Evolutionary conservation across 1,284 basidiomycete genomes (phyloP).

Genomic region (Apiotrichum montevideense): DNA sequence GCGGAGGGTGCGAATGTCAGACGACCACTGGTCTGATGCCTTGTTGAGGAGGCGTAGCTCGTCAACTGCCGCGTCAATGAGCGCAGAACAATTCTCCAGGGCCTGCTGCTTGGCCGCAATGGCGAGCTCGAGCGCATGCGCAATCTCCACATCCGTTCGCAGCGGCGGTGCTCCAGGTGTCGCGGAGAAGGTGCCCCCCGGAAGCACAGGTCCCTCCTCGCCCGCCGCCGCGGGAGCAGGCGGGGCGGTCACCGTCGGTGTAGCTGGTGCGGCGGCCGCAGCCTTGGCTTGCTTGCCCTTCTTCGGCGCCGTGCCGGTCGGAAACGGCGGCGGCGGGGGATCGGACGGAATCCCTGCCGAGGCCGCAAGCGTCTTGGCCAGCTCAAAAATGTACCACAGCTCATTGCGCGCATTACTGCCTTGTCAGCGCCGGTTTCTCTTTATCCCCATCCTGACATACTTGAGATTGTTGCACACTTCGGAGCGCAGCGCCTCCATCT

Average conservation of each 20-base stretch:
- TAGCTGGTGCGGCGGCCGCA: background rate
- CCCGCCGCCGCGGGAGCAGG: background rate
- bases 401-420: constrained; percentile 38
- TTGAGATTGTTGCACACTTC: constrained; percentile 34
- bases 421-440: background rate
- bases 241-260: background rate
- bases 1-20: constrained; percentile 25
- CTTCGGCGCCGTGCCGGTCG: constrained; percentile 1
- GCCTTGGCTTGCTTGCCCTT: constrained; percentile 6
- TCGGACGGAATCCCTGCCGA: constrained; percentile 23
- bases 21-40: constrained; percentile 33
- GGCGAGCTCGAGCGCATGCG: constrained; percentile 31
- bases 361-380: constrained; percentile 33
- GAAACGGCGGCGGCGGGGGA: constrained; percentile 26
- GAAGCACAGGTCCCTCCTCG: constrained; percentile 32
- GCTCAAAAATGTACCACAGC: constrained; percentile 41
- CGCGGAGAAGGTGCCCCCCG: constrained; percentile 25
- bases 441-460: constrained; percentile 15
- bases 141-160: constrained; percentile 4
- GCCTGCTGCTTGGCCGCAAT: constrained; percentile 33
- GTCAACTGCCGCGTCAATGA: constrained; percentile 40
- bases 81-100: constrained; percentile 32
- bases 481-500: constrained; percentile 36
- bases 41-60: constrained; percentile 34
- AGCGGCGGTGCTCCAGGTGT: constrained; percentile 14